These are phyloP conservation scores for Gnomoniopsis smithogilvyi DNA, from an alignment of 2,329 filamentous ascomycete genomes.

Conservation along the genomic window DNA sequence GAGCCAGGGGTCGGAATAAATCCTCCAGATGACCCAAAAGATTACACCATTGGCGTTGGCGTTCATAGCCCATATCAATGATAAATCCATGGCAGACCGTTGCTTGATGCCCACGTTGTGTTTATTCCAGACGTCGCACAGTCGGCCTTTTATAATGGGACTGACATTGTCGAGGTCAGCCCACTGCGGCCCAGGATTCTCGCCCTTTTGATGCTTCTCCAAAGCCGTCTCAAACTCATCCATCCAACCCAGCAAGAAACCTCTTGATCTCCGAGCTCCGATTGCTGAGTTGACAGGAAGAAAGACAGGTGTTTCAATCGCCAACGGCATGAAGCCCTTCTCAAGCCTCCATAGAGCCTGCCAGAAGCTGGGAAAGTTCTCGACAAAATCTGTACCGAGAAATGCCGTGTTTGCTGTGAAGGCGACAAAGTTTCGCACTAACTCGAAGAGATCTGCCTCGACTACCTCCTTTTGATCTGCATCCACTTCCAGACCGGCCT, in stretches of 20 bases:
- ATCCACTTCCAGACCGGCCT: constrained; percentile 28
- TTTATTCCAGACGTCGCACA: constrained; percentile 17
- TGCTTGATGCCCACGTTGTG: constrained; percentile 28
- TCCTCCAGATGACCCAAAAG: constrained; percentile 39
- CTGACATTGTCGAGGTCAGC: constrained; percentile 35
- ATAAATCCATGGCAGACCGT: constrained; percentile 33
- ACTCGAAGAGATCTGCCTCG: constrained; percentile 31
- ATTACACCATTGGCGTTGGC: constrained; percentile 35
- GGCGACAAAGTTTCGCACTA: constrained; percentile 34
- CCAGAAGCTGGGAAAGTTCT: constrained; percentile 38
- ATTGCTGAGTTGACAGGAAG: constrained; percentile 31
- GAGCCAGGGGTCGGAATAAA: constrained; percentile 36
- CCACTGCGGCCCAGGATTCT: constrained; percentile 32
- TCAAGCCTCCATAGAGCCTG: constrained; percentile 36
- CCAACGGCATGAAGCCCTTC: constrained; percentile 29
- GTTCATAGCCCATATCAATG: constrained; percentile 35
- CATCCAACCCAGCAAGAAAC: constrained; percentile 26
- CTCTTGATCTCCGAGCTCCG: constrained; percentile 28
- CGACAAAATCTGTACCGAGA: constrained; percentile 38
- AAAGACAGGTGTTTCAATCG: constrained; percentile 30
- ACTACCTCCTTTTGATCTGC: constrained; percentile 25
- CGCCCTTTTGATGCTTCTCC: constrained; percentile 30
- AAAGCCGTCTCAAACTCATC: constrained; percentile 33
- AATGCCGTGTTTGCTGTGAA: constrained; percentile 32
- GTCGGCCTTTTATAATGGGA: constrained; percentile 28